A percentile compares a stretch with the other conserved stretches of the same genome.
These are phyloP conservation scores for Leccinum fibrillosum DNA, from an alignment of 768 basidiomycete genomes.

Conservation along the genomic window DNA sequence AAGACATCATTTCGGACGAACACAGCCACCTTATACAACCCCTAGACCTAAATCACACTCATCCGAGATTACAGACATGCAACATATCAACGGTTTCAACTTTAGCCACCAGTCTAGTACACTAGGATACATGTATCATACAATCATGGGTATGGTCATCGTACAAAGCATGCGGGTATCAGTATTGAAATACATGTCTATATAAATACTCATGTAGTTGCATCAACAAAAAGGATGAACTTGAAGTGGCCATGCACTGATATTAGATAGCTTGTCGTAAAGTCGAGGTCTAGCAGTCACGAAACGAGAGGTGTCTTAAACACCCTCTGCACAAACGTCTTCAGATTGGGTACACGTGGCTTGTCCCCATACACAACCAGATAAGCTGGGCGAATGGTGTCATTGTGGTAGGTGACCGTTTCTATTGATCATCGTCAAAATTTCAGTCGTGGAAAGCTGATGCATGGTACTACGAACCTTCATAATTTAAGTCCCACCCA, in stretches of 20 bases:
- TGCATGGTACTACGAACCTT: slow-evolving; percentile 26
- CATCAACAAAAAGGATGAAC: background rate
- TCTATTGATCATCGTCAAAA: slow-evolving; percentile 31
- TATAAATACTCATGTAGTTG: slow-evolving; percentile 9
- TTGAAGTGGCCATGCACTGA: background rate
- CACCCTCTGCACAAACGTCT: slow-evolving; percentile 25
- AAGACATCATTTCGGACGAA: background rate
- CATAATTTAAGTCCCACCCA: slow-evolving; percentile 64
- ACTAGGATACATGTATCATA: slow-evolving; percentile 11
- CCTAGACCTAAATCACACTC: too few species aligned
- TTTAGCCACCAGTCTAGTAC: background rate
- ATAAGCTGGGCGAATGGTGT: slow-evolving; percentile 65
- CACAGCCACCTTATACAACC: background rate
- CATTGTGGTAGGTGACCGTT: slow-evolving; percentile 63
- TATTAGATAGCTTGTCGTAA: background rate
- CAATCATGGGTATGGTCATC: slow-evolving; percentile 7
- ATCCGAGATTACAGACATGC: background rate
- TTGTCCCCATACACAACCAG: slow-evolving; percentile 56
- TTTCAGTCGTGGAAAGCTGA: background rate
- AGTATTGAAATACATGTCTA: slow-evolving; percentile 8
- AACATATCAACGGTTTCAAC: background rate
- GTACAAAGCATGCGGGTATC: slow-evolving; percentile 21
- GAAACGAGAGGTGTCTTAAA: slow-evolving; percentile 33
- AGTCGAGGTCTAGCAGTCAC: slow-evolving; percentile 3
- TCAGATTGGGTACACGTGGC: slow-evolving; percentile 19